A percentile compares a stretch with the other conserved stretches of the same genome.
Conservation (phyloP, 495 filamentous ascomycete genomes). For the Cercophora scortea region DNA sequence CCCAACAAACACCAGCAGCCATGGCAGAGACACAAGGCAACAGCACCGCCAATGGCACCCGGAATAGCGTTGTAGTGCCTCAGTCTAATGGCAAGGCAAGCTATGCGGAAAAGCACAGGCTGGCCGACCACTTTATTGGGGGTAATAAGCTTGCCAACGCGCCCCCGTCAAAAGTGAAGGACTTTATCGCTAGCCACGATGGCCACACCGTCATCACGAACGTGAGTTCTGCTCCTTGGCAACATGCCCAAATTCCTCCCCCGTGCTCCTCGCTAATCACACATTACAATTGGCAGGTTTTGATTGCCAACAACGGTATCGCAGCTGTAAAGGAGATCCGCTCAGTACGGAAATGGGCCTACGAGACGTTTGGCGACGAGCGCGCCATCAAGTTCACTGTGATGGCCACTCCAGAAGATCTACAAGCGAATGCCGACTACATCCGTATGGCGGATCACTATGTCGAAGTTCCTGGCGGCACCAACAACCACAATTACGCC, state of each 20-base stretch:
- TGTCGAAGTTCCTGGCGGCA: slow-evolving; percentile 97
- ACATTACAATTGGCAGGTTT: slow-evolving; percentile 52
- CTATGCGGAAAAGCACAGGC: slow-evolving; percentile 66
- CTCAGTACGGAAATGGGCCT: slow-evolving; percentile 99
- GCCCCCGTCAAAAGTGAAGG: slow-evolving; percentile 73
- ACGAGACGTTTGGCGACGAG: slow-evolving; percentile 98
- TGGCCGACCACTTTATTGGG: slow-evolving; percentile 91
- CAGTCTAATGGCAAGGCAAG: slow-evolving; percentile 43
- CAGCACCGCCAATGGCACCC: slow-evolving; percentile 23
- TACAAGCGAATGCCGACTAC: slow-evolving; percentile 96
- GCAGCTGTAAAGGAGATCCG: slow-evolving; percentile 98
- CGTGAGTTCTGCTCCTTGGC: slow-evolving; percentile 45
- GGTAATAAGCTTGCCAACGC: slow-evolving; percentile 81
- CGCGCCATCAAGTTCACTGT: slow-evolving; percentile 97
- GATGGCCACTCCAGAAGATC: slow-evolving; percentile 99
- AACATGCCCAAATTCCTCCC: no score
- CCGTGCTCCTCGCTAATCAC: background rate
- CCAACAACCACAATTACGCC: slow-evolving; percentile 99
- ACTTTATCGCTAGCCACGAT: slow-evolving; percentile 82
- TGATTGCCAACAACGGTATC: slow-evolving; percentile 99
- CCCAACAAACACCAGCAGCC: slow-evolving; percentile 12
- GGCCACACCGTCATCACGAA: slow-evolving; percentile 97
- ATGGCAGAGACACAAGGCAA: slow-evolving; percentile 46
- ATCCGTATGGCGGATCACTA: slow-evolving; percentile 99
- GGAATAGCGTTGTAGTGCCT: slow-evolving; percentile 30